A percentile compares a stretch with the other conserved stretches of the same genome.
Evolutionary conservation across 495 filamentous ascomycete species (phyloP).

Genomic region (Aspergillus incahuasiensis): DNA sequence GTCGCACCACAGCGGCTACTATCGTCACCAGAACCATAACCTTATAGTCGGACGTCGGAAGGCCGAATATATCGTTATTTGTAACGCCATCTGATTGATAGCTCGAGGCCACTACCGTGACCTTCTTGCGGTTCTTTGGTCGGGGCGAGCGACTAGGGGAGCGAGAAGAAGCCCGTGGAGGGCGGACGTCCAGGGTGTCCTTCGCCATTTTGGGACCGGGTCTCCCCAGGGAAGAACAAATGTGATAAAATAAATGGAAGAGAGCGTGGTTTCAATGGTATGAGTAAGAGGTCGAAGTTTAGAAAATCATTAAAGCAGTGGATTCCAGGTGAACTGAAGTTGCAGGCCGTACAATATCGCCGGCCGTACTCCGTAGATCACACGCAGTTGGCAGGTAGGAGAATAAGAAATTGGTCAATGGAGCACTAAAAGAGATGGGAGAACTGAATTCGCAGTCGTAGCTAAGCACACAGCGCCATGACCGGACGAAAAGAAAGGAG

Average conservation of each 20-base stretch:
- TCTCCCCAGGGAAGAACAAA: neutral
- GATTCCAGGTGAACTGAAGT: neutral
- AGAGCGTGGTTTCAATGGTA: conserved; percentile 14
- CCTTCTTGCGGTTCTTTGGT: conserved; percentile 38
- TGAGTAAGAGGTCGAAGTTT: neutral
- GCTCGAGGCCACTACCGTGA: conserved; percentile 22
- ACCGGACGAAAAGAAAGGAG: conserved; percentile 25
- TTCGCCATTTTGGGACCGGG: conserved; percentile 29
- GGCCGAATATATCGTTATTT: conserved; percentile 48
- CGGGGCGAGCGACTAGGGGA: conserved; percentile 41
- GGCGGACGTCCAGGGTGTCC: conserved; percentile 36
- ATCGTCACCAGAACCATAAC: conserved; percentile 67
- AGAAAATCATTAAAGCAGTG: conserved; percentile 9
- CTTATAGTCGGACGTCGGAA: conserved; percentile 79
- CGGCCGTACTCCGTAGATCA: conserved; percentile 22
- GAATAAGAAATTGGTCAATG: conserved; percentile 5
- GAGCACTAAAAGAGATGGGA: conserved; percentile 20
- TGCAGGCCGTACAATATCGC: neutral
- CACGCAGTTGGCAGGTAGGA: conserved; percentile 13
- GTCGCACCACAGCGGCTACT: conserved; percentile 70
- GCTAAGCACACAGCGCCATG: conserved; percentile 31
- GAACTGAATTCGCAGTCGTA: conserved; percentile 6
- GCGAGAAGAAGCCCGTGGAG: conserved; percentile 31
- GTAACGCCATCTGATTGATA: conserved; percentile 52
- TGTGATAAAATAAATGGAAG: conserved; percentile 12